Percentiles rank a stretch among this genome's conserved stretches.
Evolutionary conservation across 257 asterid genomes (phyloP).

Genomic region (Oldenlandia corymbosa): DNA sequence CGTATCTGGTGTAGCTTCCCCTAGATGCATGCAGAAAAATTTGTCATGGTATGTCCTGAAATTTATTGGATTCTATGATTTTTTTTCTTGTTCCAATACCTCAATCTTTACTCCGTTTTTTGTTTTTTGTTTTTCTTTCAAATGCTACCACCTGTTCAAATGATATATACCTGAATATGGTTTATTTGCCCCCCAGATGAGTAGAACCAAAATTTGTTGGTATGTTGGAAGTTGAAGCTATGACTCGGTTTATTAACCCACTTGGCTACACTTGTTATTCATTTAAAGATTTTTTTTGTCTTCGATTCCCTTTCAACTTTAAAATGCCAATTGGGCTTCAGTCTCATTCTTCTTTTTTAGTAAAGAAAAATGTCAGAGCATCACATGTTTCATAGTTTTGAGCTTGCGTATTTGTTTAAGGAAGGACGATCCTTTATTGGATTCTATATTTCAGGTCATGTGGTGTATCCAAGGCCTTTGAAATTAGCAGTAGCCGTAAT

Average conservation of each 20-base stretch:
- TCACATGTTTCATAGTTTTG: neutral
- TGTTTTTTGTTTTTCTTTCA: neutral
- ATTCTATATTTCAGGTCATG: conserved; percentile 47
- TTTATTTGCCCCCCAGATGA: neutral
- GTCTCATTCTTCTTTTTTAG: neutral
- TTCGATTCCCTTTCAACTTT: neutral
- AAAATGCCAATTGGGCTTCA: neutral
- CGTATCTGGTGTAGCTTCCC: conserved; percentile 32
- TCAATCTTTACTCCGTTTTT: conserved; percentile 9
- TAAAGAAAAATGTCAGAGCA: neutral
- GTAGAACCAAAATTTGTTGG: neutral
- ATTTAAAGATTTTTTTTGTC: neutral
- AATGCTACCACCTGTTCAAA: no score
- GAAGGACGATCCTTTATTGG: conserved; percentile 15
- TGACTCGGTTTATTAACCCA: neutral
- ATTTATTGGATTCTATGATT: neutral
- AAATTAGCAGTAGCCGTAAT: conserved; percentile 24
- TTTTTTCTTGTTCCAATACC: neutral
- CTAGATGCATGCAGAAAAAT: conserved; percentile 41
- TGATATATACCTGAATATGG: neutral
- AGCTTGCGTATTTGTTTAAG: neutral
- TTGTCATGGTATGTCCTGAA: conserved; percentile 50
- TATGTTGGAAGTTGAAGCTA: neutral
- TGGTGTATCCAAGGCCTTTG: conserved; percentile 43
- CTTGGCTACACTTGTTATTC: neutral